Evolutionary conservation across 805 yeast genomes (phyloP).

Genomic region (Schwanniomyces vanrijiae): DNA sequence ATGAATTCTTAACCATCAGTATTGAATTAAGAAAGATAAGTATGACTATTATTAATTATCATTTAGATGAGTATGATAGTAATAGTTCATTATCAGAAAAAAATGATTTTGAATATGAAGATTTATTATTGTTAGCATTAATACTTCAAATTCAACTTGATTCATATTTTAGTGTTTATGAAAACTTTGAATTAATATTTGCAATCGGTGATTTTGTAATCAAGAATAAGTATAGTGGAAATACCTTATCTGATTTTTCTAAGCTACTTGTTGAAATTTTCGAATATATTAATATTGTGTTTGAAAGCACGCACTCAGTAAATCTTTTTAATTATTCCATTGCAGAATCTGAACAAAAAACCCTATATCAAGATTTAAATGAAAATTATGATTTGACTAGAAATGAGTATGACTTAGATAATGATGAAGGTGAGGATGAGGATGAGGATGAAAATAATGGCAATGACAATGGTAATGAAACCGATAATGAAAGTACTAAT

Average conservation of each 20-base stretch:
- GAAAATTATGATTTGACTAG: conserved; percentile 34
- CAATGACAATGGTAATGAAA: conserved; percentile 11
- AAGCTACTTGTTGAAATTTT: conserved; percentile 28
- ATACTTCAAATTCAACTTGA: conserved; percentile 40
- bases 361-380: conserved; percentile 46
- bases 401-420: conserved; percentile 9
- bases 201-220: conserved; percentile 40
- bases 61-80: conserved; percentile 41
- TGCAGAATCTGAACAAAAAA: conserved; percentile 29
- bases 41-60: conserved; percentile 35
- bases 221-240: conserved; percentile 17
- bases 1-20: conserved; percentile 25
- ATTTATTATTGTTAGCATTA: conserved; percentile 33
- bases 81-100: conserved; percentile 13
- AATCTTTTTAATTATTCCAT: conserved; percentile 48
- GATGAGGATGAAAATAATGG: conserved; percentile 15
- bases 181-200: conserved; percentile 40
- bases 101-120: conserved; percentile 27
- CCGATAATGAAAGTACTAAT: too few relatives aligned
- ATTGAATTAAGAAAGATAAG: conserved; percentile 36
- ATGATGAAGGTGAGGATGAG: not conserved
- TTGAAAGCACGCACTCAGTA: conserved; percentile 49
- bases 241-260: conserved; percentile 19
- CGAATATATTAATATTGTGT: conserved; percentile 35
- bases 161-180: conserved; percentile 37